Evolutionary conservation across 345 rosid genomes (phyloP), one percentile per base, ranked within the genome.

Genomic region (Carallia brachiata): DNA sequence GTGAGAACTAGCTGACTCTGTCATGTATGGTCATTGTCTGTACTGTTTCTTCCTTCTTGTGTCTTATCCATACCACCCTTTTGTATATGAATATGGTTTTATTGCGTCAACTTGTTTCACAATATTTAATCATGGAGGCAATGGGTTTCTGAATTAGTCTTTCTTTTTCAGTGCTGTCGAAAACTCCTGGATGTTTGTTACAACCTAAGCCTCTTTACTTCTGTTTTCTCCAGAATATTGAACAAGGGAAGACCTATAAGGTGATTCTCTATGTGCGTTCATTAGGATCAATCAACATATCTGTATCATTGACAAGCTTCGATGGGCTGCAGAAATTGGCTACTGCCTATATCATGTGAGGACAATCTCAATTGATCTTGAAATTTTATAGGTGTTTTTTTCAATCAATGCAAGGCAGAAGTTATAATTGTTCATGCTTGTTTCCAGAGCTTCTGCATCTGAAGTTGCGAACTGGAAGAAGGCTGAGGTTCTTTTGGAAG

Each of bases 401-500:
- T 36, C 7, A 23, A 31, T 55, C 19, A 32, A 23, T 59, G 36
- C 36, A n/a, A 6, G 50, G 28, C 34, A 50, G 62, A 37, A 27
- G 28, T 62, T 44, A 27, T 1, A 30, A 7, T 60, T 57, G 63
- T 81, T 30, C 54, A 52, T 53, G 62, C 65, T 58, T 60, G 58
- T 62, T 65, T 73, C 77, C 67, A 91, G 98, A 83, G 93, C 90
- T 66, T 88, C 89, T 75, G 88, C 88, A 66, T 77, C 89, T 15
- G 92, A 86, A 68, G 87, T 81, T 79, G 80, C 83, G 2, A 84
- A 90, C 63, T 96, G 99, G 99, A 92, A 77, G 36, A 92, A 86
- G 72, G 84, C 77, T 64, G 98, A 96, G 78, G 79, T 83, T 76
- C 37, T 79, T 39, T 76, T 96, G 85, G 80, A 82, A 78, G 98